These are phyloP conservation scores for Diospyros lotus DNA, from an alignment of 148 eudicot species.

Conservation along the genomic window DNA sequence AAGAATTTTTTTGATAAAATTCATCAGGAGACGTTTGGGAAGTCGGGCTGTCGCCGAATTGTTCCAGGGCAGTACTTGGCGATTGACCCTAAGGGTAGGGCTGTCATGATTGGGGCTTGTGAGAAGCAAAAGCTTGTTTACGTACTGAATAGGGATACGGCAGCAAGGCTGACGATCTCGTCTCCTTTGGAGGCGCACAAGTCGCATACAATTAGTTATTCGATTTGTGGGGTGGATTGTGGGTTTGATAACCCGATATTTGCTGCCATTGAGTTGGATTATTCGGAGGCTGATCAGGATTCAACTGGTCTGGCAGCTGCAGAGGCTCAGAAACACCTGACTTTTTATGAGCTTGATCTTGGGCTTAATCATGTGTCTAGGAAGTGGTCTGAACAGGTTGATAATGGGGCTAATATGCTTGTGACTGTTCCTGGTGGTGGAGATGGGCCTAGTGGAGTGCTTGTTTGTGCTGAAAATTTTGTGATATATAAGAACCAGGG, in stretches of 20 bases:
- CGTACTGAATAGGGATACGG: conserved; percentile 86
- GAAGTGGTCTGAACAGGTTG: conserved; percentile 94
- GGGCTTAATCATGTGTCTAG: conserved; percentile 98
- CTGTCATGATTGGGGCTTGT: conserved; percentile 92
- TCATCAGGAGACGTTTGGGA: conserved; percentile 93
- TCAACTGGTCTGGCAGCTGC: conserved; percentile 75
- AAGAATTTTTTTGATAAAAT: conserved; percentile 72
- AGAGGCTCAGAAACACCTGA: conserved; percentile 88
- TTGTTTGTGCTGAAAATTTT: conserved; percentile 97
- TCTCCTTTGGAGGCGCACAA: conserved; percentile 97
- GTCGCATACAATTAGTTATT: conserved; percentile 71
- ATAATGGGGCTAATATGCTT: conserved; percentile 96
- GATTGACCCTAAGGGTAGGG: conserved; percentile 88
- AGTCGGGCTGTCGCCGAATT: conserved; percentile 85
- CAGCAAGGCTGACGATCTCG: conserved; percentile 85
- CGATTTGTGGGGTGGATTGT: conserved; percentile 88
- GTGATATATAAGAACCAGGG: conserved; percentile 97
- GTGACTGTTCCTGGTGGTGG: conserved; percentile 98
- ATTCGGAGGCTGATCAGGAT: conserved; percentile 91
- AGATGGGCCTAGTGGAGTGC: conserved; percentile 97
- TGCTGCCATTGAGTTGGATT: conserved; percentile 96
- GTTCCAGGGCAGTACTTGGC: conserved; percentile 93
- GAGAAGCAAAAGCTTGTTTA: conserved; percentile 98
- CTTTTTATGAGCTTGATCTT: conserved; percentile 93
- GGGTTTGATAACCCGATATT: conserved; percentile 97